Percentiles rank a stretch among this genome's conserved stretches.
phyloP scores from a whole-genome alignment of 129 eudicot genomes.

The Artemisia tridentata region DNA sequence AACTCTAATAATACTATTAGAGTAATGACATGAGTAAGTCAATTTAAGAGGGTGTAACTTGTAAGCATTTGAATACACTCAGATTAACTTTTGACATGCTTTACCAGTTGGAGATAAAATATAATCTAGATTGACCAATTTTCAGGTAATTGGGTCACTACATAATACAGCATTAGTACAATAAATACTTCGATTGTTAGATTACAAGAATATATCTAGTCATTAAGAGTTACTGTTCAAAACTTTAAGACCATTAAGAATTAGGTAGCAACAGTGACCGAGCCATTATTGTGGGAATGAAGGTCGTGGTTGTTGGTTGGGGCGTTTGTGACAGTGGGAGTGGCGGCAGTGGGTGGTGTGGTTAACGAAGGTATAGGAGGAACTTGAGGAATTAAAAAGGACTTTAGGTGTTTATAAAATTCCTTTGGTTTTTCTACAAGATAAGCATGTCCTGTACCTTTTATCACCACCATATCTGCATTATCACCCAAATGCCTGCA shows the following conservation, averaged over 20 bases:
- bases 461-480: conserved; percentile 50
- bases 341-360: not conserved
- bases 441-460: conserved; percentile 58
- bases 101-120: not conserved
- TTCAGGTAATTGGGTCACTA: not conserved
- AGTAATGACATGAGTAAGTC: not conserved
- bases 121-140: not conserved
- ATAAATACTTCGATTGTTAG: conserved; percentile 10
- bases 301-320: conserved; percentile 4
- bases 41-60: not conserved
- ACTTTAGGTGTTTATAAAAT: conserved; percentile 47
- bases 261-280: conserved; percentile 11
- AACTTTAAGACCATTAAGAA: conserved; percentile 1
- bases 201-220: conserved; percentile 14
- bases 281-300: conserved; percentile 8
- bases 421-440: conserved; percentile 60
- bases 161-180: not conserved
- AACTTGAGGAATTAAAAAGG: conserved; percentile 40
- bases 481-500: conserved; percentile 76
- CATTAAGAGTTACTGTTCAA: not conserved
- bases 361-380: conserved; percentile 26
- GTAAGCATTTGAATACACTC: no score
- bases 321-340: conserved; percentile 5
- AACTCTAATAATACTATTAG: not conserved
- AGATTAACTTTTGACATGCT: not conserved